Evolutionary conservation across 2,329 filamentous ascomycete genomes (phyloP).

Genomic region (Phialocephala subalpina): DNA sequence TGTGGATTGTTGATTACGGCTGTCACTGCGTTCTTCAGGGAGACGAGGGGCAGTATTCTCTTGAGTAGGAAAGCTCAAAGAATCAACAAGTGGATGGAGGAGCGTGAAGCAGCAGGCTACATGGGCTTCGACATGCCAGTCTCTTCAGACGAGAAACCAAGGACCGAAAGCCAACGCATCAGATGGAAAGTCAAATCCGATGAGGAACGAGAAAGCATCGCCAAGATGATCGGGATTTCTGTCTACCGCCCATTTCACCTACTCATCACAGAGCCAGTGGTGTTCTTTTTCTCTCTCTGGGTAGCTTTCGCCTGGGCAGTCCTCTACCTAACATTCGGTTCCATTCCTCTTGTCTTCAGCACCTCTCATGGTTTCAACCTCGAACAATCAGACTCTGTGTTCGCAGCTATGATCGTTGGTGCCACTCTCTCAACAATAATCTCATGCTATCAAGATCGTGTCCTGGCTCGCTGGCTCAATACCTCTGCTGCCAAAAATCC

Average conservation of each 20-base stretch:
- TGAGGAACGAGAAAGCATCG: slow-evolving; percentile 74
- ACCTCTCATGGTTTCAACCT: slow-evolving; percentile 72
- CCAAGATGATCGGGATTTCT: slow-evolving; percentile 76
- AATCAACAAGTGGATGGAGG: slow-evolving; percentile 82
- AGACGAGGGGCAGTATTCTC: slow-evolving; percentile 83
- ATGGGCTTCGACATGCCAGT: slow-evolving; percentile 58
- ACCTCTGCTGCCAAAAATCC: slow-evolving; percentile 37
- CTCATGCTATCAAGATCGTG: slow-evolving; percentile 76
- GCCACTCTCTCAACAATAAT: slow-evolving; percentile 71
- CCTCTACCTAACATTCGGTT: slow-evolving; percentile 84
- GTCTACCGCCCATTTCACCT: slow-evolving; percentile 81
- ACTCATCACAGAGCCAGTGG: slow-evolving; percentile 77
- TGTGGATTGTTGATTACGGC: slow-evolving; percentile 68
- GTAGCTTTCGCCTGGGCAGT: slow-evolving; percentile 90
- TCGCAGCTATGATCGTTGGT: slow-evolving; percentile 75
- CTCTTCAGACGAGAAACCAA: slow-evolving; percentile 29
- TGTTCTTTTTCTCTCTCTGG: slow-evolving; percentile 91
- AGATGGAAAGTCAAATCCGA: slow-evolving; percentile 84
- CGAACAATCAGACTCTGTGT: slow-evolving; percentile 75
- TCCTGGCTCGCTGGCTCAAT: slow-evolving; percentile 57
- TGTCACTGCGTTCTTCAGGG: slow-evolving; percentile 76
- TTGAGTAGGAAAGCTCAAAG: slow-evolving; percentile 76
- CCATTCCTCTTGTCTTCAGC: slow-evolving; percentile 80
- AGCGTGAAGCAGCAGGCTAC: slow-evolving; percentile 65
- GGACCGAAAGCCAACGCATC: slow-evolving; percentile 59